Evolutionary conservation across 169 alveolate species (phyloP).

Genomic region (Theileria luwenshuni): DNA sequence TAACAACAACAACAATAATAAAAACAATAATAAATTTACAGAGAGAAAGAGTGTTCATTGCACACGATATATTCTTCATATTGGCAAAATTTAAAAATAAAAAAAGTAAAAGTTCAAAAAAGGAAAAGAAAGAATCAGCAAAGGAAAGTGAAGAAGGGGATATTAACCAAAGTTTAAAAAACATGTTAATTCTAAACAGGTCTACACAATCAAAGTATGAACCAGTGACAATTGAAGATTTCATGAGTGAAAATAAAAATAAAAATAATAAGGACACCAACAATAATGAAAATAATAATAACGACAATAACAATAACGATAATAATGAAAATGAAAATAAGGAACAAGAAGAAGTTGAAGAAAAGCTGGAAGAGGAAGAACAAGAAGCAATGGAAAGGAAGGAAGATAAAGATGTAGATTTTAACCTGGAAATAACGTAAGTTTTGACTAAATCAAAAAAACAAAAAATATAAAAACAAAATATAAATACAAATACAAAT

Average conservation of each 20-base stretch:
- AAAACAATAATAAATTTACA: neutral
- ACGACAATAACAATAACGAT: neutral
- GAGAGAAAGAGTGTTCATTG: slow-evolving; percentile 17
- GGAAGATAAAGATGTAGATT: too few species aligned
- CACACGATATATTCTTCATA: slow-evolving; percentile 30
- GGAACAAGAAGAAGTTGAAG: neutral
- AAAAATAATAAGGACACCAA: too few species aligned
- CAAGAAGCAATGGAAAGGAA: too few species aligned
- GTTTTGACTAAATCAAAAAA: neutral
- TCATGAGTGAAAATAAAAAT: too few species aligned
- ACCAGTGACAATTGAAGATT: too few species aligned
- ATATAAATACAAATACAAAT: neutral
- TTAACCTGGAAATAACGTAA: slow-evolving; percentile 20
- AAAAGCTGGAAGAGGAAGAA: neutral
- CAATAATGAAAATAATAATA: too few species aligned
- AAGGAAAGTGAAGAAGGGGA: neutral
- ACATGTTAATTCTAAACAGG: too few species aligned
- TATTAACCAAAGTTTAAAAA: too few species aligned
- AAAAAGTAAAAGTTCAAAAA: neutral
- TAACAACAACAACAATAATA: neutral
- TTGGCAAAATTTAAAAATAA: slow-evolving; percentile 9
- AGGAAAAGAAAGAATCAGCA: neutral
- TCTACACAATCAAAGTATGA: too few species aligned
- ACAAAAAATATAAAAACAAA: too few species aligned
- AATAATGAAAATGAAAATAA: too few species aligned